Evolutionary conservation across 192 early-diverging fungal genomes (phyloP).

Genomic region (Entrophospora sp.): DNA sequence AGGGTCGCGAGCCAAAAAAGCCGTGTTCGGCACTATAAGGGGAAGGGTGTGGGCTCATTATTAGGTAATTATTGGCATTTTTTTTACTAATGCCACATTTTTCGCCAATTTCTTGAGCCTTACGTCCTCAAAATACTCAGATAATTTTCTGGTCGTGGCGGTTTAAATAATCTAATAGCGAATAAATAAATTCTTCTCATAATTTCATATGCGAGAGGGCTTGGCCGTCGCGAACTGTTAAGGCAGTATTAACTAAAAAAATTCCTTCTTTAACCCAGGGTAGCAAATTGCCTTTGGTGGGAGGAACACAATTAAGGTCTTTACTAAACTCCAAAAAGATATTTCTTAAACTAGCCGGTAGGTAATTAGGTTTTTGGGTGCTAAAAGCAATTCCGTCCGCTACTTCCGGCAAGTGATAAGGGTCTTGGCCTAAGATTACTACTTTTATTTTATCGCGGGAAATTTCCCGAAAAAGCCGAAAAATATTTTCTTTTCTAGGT

Average conservation of each 20-base stretch:
- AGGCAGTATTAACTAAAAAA: slow-evolving; percentile 2
- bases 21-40: slow-evolving; percentile 1
- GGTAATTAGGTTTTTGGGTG: background rate
- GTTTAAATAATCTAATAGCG: background rate
- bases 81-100: background rate
- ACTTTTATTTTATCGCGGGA: slow-evolving; percentile 7
- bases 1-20: slow-evolving; percentile 6
- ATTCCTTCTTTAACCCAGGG: slow-evolving; percentile 11
- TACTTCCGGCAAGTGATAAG: slow-evolving; percentile 8
- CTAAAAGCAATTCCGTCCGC: slow-evolving; percentile 15
- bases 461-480: slow-evolving; percentile 14
- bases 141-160: background rate
- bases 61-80: background rate
- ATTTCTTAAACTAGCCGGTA: slow-evolving; percentile 9
- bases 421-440: slow-evolving; percentile 9
- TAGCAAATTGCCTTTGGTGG: background rate
- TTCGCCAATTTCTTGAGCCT: slow-evolving; percentile 5
- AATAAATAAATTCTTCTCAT: slow-evolving; percentile 13
- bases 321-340: slow-evolving; percentile 8
- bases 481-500: slow-evolving; percentile 16
- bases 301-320: background rate
- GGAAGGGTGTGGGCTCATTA: slow-evolving; percentile 4
- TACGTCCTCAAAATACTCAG: slow-evolving; percentile 12
- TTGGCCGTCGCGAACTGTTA: background rate
- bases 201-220: slow-evolving; percentile 6